phyloP scores from a whole-genome alignment of 257 asterid species.

The Galeopsis tetrahit region DNA sequence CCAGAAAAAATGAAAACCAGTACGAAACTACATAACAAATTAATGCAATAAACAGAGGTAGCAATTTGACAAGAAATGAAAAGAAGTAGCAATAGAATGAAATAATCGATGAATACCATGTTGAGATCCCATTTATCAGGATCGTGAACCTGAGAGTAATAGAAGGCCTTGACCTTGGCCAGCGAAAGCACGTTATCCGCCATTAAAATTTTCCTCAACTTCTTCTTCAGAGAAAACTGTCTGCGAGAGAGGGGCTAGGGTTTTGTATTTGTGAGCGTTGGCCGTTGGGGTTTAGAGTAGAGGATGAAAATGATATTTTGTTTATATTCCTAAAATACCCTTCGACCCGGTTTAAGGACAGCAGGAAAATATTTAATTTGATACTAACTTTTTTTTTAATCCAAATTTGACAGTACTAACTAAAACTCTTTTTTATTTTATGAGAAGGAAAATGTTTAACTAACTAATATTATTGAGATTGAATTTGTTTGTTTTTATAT shows the following conservation, averaged over 20 bases:
- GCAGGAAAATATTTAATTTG: not conserved
- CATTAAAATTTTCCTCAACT: conserved; percentile 40
- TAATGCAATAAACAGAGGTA: not conserved
- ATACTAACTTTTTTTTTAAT: too few species aligned
- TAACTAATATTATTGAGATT: too few species aligned
- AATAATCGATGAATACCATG: conserved; percentile 48
- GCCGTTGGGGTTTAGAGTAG: conserved; percentile 34
- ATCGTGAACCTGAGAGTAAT: conserved; percentile 83
- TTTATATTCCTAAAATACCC: conserved; percentile 17
- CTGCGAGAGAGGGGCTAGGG: conserved; percentile 45
- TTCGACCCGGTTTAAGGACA: not conserved
- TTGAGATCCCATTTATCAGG: conserved; percentile 81
- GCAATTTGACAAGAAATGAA: not conserved
- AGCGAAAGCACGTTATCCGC: conserved; percentile 57
- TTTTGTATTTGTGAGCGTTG: not conserved
- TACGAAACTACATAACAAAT: not conserved
- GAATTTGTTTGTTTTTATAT: too few species aligned
- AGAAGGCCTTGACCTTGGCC: conserved; percentile 68
- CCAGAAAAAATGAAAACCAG: conserved; percentile 2
- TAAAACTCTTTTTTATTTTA: too few species aligned
- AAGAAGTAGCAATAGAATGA: not conserved
- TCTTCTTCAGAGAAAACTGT: conserved; percentile 10
- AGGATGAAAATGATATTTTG: not conserved
- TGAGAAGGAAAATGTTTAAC: too few species aligned
- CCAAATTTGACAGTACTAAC: too few species aligned